Percentiles rank a stretch among this genome's conserved stretches.
These are phyloP conservation scores for Beta lomatogona DNA, from an alignment of 179 eudicot genomes.

Conservation along the genomic window DNA sequence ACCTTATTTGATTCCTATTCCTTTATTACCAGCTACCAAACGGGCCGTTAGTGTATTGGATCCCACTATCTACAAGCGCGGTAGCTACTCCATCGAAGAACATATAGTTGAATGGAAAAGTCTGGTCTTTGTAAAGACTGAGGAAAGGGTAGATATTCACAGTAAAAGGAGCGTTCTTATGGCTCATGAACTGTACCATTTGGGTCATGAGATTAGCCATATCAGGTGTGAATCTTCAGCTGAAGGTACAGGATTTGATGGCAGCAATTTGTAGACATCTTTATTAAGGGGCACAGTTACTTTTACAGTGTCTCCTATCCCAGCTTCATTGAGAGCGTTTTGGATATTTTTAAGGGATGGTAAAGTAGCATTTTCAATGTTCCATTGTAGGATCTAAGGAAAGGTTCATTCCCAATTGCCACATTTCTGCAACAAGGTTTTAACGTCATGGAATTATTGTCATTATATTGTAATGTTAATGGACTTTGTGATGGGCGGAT, in stretches of 20 bases:
- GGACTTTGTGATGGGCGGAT: no score
- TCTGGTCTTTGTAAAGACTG: constrained; percentile 52
- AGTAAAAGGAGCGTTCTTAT: constrained; percentile 70
- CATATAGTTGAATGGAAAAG: constrained; percentile 69
- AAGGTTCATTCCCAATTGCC: constrained; percentile 90
- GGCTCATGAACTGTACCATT: constrained; percentile 55
- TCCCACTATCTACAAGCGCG: constrained; percentile 24
- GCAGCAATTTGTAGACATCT: constrained; percentile 65
- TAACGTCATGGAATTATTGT: neutral
- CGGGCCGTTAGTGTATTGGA: no score
- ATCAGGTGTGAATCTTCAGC: constrained; percentile 62
- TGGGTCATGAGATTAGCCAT: constrained; percentile 55
- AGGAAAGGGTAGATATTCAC: constrained; percentile 83
- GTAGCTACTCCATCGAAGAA: constrained; percentile 67
- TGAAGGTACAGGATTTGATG: constrained; percentile 59
- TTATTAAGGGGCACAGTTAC: constrained; percentile 61
- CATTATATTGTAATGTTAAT: no score
- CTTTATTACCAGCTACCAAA: no score
- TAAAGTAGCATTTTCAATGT: constrained; percentile 40
- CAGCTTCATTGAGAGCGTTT: constrained; percentile 68
- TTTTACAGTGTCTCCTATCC: constrained; percentile 33
- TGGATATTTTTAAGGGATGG: constrained; percentile 89
- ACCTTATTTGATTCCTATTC: no score
- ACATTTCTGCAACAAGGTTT: constrained; percentile 58
- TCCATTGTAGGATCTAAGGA: constrained; percentile 61